Conservation (phyloP, 2,329 filamentous ascomycete genomes). For the Stagonosporopsis tanaceti region DNA sequence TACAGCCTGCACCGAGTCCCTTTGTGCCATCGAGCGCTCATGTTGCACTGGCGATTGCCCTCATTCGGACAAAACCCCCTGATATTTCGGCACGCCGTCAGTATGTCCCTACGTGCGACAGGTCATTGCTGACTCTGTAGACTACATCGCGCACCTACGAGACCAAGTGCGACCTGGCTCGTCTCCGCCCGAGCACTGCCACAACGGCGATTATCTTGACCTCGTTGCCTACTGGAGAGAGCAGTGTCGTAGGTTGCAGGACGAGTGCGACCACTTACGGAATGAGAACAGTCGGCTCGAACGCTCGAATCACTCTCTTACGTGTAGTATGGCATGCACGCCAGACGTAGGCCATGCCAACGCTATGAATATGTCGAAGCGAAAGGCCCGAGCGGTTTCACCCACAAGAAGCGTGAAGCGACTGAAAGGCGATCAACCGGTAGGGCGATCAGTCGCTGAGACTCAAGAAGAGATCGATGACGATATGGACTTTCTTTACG, state of each 20-base stretch:
- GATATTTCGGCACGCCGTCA: constrained; percentile 44
- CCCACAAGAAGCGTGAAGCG: constrained; percentile 26
- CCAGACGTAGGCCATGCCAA: constrained; percentile 1
- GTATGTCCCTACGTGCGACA: not conserved
- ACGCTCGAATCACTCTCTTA: constrained; percentile 35
- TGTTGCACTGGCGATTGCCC: constrained; percentile 45
- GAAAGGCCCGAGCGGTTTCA: constrained; percentile 27
- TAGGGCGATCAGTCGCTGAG: constrained; percentile 17
- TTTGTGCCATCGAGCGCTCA: constrained; percentile 35
- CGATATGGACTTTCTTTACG: constrained; percentile 39
- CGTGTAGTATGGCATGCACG: constrained; percentile 6
- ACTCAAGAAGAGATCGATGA: constrained; percentile 36
- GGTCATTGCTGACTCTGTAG: constrained; percentile 22
- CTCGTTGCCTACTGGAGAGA: constrained; percentile 51
- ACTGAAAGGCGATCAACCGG: constrained; percentile 16
- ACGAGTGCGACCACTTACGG: constrained; percentile 33
- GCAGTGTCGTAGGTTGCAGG: constrained; percentile 33
- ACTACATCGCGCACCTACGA: constrained; percentile 47
- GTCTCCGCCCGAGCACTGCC: constrained; percentile 29
- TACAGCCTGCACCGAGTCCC: not conserved
- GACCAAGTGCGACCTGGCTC: constrained; percentile 41
- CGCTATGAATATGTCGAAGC: constrained; percentile 24
- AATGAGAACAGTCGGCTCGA: constrained; percentile 37
- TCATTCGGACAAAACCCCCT: constrained; percentile 51
- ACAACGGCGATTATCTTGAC: constrained; percentile 48